Evolutionary conservation across 192 early-diverging fungal genomes (phyloP), one percentile per base, ranked within the genome.

Genomic region (Coemansia sp.): DNA sequence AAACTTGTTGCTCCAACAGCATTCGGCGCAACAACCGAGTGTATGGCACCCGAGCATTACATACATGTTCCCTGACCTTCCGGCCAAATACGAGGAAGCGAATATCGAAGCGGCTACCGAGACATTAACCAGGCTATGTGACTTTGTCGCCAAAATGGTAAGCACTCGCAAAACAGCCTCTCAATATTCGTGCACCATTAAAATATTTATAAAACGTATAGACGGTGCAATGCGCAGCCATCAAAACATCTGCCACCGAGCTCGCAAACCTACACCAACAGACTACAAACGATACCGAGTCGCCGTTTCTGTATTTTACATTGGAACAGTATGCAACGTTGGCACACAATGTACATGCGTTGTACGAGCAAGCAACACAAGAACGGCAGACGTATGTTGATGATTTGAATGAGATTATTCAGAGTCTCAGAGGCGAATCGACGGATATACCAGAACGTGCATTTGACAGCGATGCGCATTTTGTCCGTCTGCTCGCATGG

Each of bases 11-110:
- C 58, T 77, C 23, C 75, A 77, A 46, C 65, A 67, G 26, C 59
- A 60, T 61, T 67, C 67, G 38, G 70, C 75, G n/a, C 75, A 77
- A 17, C 69, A 71, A 28, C 69, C 75, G 6, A 61, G 59, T 3
- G 69, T 68, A 42, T 77, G 75, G 75, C 75, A 77, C 55, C 75
- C 75, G 6, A 77, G 69, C 36, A 15, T 71, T 11, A 48, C 56
- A 8, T 51, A 18, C 10, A 58, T 71, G 52, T 77, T 77, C 65
- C 69, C 69, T 0, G 75, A 71, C 26, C 56, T 77, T 11, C 18
- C 66, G 1, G 23, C 7, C 37, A 71, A 59, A 25, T 77, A 59
- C 31, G 59, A 67, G 4, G 53, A 40, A 4, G 61, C 65, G 4
- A 49, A 66, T 4, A 4, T 66, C 3, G 28, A 48, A 1, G 42